These are phyloP conservation scores for Suillus fuscotomentosus DNA, from an alignment of 768 basidiomycete species.

Conservation along the genomic window DNA sequence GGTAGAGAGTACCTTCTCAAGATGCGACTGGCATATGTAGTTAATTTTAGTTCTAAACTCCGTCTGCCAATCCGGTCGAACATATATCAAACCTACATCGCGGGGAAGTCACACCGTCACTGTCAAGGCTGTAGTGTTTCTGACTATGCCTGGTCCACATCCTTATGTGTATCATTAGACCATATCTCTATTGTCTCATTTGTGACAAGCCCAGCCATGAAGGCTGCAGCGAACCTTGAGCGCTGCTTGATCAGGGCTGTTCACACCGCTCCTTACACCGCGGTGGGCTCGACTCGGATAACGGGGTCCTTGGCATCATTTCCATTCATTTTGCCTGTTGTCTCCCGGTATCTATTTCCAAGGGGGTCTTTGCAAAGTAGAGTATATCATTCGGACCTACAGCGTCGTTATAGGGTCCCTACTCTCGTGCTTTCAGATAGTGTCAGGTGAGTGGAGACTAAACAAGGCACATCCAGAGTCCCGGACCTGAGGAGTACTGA, in stretches of 20 bases:
- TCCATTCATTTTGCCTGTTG: not conserved
- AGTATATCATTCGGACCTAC: not conserved
- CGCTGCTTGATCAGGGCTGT: conserved; percentile 1
- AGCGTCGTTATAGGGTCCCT: not conserved
- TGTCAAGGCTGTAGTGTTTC: no score
- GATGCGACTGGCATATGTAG: no score
- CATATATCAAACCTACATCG: no score
- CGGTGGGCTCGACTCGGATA: not conserved
- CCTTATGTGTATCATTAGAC: not conserved
- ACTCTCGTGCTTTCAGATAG: not conserved
- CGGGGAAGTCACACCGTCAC: not conserved
- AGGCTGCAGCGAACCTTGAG: not conserved
- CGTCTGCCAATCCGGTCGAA: no score
- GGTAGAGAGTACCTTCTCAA: no score
- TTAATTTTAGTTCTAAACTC: no score
- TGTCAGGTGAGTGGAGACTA: conserved; percentile 1
- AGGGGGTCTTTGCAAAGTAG: not conserved
- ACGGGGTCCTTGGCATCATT: conserved; percentile 1
- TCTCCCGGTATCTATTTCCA: not conserved
- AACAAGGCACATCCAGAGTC: conserved; percentile 3
- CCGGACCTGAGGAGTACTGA: not conserved
- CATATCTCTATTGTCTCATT: not conserved
- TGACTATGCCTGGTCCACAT: not conserved
- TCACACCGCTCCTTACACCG: not conserved
- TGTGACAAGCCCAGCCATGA: not conserved